A percentile compares a stretch with the other conserved stretches of the same genome.
Evolutionary conservation across 2,329 filamentous ascomycete genomes (phyloP).

Genomic region (Ascosphaera acerosa): DNA sequence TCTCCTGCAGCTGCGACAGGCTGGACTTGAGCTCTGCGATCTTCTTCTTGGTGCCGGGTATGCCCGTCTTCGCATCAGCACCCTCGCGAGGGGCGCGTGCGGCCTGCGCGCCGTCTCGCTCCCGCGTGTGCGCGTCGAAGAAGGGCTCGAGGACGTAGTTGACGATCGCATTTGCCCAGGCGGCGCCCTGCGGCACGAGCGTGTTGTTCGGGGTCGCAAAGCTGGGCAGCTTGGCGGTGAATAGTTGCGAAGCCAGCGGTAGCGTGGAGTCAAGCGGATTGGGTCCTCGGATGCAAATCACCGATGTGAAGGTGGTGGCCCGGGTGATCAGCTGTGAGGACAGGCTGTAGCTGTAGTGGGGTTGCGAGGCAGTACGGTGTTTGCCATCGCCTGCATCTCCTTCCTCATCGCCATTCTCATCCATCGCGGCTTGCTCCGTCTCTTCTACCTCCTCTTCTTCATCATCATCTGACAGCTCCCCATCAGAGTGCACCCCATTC

Average conservation of each 20-base stretch:
- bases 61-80: constrained; percentile 75
- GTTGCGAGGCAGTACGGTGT: constrained; percentile 8
- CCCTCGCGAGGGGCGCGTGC: constrained; percentile 53
- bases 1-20: constrained; percentile 79
- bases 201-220: constrained; percentile 42
- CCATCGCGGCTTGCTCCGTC: too few relatives aligned
- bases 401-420: background rate
- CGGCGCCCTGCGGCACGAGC: constrained; percentile 42
- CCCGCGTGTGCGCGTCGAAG: constrained; percentile 88
- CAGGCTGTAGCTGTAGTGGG: constrained; percentile 47
- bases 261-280: constrained; percentile 62
- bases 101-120: constrained; percentile 39
- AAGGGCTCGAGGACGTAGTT: constrained; percentile 83
- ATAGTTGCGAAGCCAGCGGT: constrained; percentile 68
- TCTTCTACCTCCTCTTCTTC: constrained; percentile 24
- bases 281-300: constrained; percentile 74
- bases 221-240: constrained; percentile 77
- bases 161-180: constrained; percentile 65
- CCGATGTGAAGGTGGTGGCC: constrained; percentile 54
- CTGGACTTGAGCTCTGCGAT: constrained; percentile 84
- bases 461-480: constrained; percentile 16
- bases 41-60: constrained; percentile 92
- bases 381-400: background rate
- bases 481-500: constrained; percentile 5
- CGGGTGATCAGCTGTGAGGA: constrained; percentile 53